phyloP scores from a whole-genome alignment of 164 flowering plant genomes.

The Magnolia officinalis region DNA sequence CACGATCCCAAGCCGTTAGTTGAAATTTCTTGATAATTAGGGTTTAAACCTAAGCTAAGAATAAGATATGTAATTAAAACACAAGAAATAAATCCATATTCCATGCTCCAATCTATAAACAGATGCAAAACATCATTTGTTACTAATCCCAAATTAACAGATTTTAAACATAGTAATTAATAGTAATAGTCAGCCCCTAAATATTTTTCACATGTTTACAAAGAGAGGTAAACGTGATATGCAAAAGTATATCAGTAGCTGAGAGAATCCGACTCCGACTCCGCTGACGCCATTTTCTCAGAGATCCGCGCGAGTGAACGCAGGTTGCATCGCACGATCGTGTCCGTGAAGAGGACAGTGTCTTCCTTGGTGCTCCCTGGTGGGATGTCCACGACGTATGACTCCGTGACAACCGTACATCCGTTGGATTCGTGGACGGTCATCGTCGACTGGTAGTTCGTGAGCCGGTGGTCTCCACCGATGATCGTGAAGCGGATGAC shows the following conservation, averaged over 20 bases:
- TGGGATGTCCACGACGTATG: conserved; percentile 43
- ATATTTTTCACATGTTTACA: not conserved
- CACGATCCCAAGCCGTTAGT: no score
- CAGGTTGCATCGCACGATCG: conserved; percentile 42
- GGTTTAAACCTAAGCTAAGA: no score
- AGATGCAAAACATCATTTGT: not conserved
- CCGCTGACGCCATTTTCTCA: conserved; percentile 12
- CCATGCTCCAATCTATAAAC: no score
- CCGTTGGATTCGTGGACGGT: conserved; percentile 21
- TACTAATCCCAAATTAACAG: not conserved
- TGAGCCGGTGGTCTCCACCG: conserved; percentile 42
- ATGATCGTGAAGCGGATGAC: conserved; percentile 28
- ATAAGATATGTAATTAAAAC: no score
- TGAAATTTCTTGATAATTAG: no score
- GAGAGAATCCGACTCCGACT: not conserved
- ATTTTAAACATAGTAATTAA: no score
- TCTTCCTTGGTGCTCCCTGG: conserved; percentile 42
- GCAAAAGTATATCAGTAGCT: not conserved
- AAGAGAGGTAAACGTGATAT: not conserved
- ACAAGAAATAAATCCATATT: no score
- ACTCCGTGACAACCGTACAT: conserved; percentile 37
- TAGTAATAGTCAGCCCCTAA: not conserved
- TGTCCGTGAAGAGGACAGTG: conserved; percentile 40
- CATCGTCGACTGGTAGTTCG: conserved; percentile 30
- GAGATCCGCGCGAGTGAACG: conserved; percentile 26